phyloP scores from a whole-genome alignment of 495 filamentous ascomycete genomes.

The Neurospora sp. region DNA sequence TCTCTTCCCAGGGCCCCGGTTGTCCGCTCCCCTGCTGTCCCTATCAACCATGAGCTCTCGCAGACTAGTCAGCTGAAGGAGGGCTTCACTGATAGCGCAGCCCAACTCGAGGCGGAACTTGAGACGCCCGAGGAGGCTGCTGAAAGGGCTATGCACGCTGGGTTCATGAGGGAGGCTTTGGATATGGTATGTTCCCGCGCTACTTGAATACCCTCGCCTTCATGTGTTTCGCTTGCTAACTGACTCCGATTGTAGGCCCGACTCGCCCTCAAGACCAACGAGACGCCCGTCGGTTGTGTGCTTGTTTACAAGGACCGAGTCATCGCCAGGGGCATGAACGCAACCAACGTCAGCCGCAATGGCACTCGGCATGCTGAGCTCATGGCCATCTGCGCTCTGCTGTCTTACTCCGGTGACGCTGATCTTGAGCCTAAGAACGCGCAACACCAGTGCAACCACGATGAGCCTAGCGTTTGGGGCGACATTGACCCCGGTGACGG shows the following conservation, averaged over 20 bases:
- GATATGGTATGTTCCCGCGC: constrained; percentile 45
- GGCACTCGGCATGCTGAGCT: constrained; percentile 94
- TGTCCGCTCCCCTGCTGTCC: constrained; percentile 8
- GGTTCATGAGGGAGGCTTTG: constrained; percentile 63
- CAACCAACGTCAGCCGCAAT: constrained; percentile 77
- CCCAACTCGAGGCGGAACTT: constrained; percentile 4
- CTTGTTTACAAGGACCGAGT: constrained; percentile 65
- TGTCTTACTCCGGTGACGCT: constrained; percentile 18
- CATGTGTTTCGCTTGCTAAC: neutral
- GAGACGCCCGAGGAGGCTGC: constrained; percentile 21
- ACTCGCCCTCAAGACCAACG: constrained; percentile 66
- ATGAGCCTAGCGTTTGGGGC: constrained; percentile 22
- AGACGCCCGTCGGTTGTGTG: constrained; percentile 95
- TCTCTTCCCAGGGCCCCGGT: constrained; percentile 1
- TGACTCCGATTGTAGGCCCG: constrained; percentile 46
- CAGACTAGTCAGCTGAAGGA: constrained; percentile 22
- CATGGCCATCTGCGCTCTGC: constrained; percentile 59
- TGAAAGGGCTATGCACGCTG: constrained; percentile 35
- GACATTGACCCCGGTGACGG: constrained; percentile 34
- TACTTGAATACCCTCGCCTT: neutral
- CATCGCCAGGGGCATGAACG: constrained; percentile 87
- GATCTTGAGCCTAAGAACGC: constrained; percentile 9
- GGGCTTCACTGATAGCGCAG: neutral
- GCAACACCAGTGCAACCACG: neutral
- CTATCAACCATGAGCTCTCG: constrained; percentile 11